These are phyloP conservation scores for Eucalyptus globulus DNA, from an alignment of 345 rosid genomes.

Conservation along the genomic window DNA sequence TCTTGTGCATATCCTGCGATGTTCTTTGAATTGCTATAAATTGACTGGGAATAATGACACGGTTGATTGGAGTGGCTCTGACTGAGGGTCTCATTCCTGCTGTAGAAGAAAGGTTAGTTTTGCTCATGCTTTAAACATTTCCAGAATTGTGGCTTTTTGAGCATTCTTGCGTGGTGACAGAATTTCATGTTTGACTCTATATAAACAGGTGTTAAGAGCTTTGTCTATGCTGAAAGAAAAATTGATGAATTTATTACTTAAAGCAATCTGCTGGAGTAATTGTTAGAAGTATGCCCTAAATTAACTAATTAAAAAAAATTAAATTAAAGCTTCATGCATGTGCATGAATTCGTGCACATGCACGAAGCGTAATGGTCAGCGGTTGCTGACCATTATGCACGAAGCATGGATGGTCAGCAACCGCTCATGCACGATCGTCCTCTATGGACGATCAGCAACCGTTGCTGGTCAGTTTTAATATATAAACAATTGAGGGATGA, in stretches of 20 bases:
- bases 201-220: neutral
- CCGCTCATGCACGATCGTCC: too few relatives aligned
- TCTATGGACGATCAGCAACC: too few relatives aligned
- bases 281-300: too few relatives aligned
- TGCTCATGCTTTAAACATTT: neutral
- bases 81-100: slow-evolving; percentile 59
- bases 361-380: too few relatives aligned
- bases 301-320: too few relatives aligned
- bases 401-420: too few relatives aligned
- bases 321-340: too few relatives aligned
- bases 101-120: slow-evolving; percentile 74
- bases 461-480: too few relatives aligned
- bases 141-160: neutral
- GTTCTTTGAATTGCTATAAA: neutral
- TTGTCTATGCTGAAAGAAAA: neutral
- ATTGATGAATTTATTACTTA: neutral
- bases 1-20: neutral
- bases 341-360: too few relatives aligned
- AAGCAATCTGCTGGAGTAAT: neutral
- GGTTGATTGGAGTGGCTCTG: slow-evolving; percentile 73
- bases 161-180: neutral
- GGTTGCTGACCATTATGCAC: too few relatives aligned
- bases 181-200: neutral
- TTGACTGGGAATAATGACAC: neutral
- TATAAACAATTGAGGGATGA: too few relatives aligned